These are phyloP conservation scores for Zoysia japonica DNA, from an alignment of 176 grass and related monocot genomes.

Conservation along the genomic window DNA sequence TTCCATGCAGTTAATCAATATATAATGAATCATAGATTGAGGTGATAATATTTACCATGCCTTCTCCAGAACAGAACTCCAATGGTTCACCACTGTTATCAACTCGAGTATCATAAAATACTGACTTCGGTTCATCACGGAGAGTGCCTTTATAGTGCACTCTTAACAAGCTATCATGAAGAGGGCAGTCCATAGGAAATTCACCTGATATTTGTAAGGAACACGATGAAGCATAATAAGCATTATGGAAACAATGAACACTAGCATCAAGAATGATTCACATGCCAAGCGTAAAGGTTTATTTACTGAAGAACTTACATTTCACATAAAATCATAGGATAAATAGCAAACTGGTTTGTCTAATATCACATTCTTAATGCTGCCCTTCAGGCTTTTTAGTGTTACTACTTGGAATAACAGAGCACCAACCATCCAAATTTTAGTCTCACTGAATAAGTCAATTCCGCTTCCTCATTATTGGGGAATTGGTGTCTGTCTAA, in stretches of 20 bases:
- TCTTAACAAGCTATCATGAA: conserved; percentile 95
- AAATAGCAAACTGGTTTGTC: conserved; percentile 10
- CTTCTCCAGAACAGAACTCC: conserved; percentile 97
- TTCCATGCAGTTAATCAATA: neutral
- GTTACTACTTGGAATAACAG: conserved; percentile 4
- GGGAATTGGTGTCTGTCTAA: neutral
- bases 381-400: neutral
- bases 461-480: neutral
- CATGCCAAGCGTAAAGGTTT: neutral
- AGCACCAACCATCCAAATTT: neutral
- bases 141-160: conserved; percentile 95
- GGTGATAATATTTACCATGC: conserved; percentile 58
- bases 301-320: conserved; percentile 21
- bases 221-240: conserved; percentile 19
- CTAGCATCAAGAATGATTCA: neutral
- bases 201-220: conserved; percentile 63
- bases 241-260: conserved; percentile 31
- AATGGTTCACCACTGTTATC: conserved; percentile 90
- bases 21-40: conserved; percentile 4
- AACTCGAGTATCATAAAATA: conserved; percentile 94
- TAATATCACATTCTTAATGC: conserved; percentile 12
- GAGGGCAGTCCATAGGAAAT: conserved; percentile 99
- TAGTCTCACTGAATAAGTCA: neutral
- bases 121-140: conserved; percentile 78
- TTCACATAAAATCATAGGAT: neutral